Conservation (phyloP, 495 filamentous ascomycete genomes). For the Tricharina praecox region DNA sequence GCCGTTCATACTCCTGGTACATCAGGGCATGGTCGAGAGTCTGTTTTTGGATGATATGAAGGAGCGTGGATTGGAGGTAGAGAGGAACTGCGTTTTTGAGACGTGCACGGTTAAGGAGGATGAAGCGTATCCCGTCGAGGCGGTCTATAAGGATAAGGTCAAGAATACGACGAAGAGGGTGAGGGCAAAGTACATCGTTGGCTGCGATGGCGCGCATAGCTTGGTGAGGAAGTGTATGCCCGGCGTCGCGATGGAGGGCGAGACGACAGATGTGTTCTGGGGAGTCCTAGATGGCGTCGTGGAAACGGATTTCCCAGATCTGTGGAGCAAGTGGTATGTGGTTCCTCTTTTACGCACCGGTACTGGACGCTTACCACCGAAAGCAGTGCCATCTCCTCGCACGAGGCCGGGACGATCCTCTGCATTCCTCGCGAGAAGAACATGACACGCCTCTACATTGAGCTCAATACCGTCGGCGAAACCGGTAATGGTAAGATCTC, state of each 20-base stretch:
- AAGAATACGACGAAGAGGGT: conserved; percentile 35
- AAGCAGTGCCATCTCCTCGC: conserved; percentile 38
- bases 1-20: conserved; percentile 53
- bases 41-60: conserved; percentile 47
- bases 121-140: conserved; percentile 31
- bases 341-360: conserved; percentile 24
- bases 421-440: conserved; percentile 58
- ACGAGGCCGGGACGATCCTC: conserved; percentile 51
- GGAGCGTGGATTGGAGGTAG: conserved; percentile 39
- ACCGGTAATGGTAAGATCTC: conserved; percentile 30
- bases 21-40: conserved; percentile 59
- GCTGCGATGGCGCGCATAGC: conserved; percentile 43
- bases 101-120: conserved; percentile 40
- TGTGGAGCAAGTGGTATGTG: conserved; percentile 41
- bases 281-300: conserved; percentile 63
- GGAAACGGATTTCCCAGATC: conserved; percentile 59
- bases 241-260: conserved; percentile 44
- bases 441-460: conserved; percentile 62
- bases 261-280: conserved; percentile 49
- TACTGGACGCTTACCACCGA: conserved; percentile 1
- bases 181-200: conserved; percentile 42
- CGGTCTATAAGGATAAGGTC: conserved; percentile 27
- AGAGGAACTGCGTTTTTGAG: conserved; percentile 40
- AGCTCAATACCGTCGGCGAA: conserved; percentile 30
- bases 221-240: conserved; percentile 42